Percentiles rank a stretch among this genome's conserved stretches.
These are phyloP conservation scores for Neurospora sp. DNA, from an alignment of 495 filamentous ascomycete species.

Conservation along the genomic window DNA sequence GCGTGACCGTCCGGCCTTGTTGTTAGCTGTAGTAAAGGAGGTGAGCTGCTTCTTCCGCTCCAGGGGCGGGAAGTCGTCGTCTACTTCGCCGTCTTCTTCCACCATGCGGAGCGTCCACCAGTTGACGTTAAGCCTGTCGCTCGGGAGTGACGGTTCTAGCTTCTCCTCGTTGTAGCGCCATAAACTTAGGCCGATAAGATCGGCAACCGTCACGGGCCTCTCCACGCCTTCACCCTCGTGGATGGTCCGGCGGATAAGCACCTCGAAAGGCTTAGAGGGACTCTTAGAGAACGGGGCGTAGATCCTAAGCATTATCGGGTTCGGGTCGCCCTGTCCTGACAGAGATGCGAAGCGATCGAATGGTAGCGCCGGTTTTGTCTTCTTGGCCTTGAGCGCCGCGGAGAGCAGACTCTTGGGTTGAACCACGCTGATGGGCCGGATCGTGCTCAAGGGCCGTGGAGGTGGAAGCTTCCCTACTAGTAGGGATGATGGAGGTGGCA, in stretches of 20 bases:
- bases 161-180: constrained; percentile 83
- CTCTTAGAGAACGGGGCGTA: constrained; percentile 74
- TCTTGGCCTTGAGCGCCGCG: constrained; percentile 62
- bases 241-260: constrained; percentile 66
- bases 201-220: constrained; percentile 68
- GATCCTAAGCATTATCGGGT: constrained; percentile 75
- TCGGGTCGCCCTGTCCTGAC: constrained; percentile 73
- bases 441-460: constrained; percentile 78
- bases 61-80: constrained; percentile 88
- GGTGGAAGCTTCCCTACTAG: constrained; percentile 72
- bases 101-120: constrained; percentile 91
- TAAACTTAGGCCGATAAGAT: constrained; percentile 80
- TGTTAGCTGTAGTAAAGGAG: constrained; percentile 88
- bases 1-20: constrained; percentile 54
- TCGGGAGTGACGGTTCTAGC: constrained; percentile 57
- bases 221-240: constrained; percentile 53
- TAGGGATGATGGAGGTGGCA: constrained; percentile 42
- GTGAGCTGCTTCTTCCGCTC: constrained; percentile 67
- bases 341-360: constrained; percentile 80
- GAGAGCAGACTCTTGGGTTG: constrained; percentile 68
- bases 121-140: constrained; percentile 72
- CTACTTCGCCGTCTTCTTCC: constrained; percentile 76
- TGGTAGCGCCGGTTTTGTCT: constrained; percentile 68
- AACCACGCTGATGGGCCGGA: constrained; percentile 70
- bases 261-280: constrained; percentile 60